A percentile compares a stretch with the other conserved stretches of the same genome.
Evolutionary conservation across 495 filamentous ascomycete genomes (phyloP).

Genomic region (Aspergillus campestris): DNA sequence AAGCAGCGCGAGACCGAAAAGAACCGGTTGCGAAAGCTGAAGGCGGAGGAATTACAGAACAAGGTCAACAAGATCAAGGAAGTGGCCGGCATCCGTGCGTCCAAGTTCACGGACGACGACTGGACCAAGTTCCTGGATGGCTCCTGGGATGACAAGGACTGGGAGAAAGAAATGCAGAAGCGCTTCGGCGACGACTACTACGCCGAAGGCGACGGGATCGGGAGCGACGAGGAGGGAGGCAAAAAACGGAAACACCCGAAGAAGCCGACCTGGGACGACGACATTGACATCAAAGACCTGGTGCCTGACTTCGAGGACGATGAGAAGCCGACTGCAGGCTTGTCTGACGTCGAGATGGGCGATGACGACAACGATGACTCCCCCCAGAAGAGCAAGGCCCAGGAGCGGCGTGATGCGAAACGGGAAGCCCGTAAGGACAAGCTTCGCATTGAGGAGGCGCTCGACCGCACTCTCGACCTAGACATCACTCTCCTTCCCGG

Average conservation of each 20-base stretch:
- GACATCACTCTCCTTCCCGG: conserved; percentile 51
- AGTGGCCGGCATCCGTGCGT: conserved; percentile 64
- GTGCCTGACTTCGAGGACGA: conserved; percentile 71
- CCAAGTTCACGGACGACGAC: conserved; percentile 61
- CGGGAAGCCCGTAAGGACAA: conserved; percentile 67
- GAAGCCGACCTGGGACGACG: conserved; percentile 94
- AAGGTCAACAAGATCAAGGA: conserved; percentile 78
- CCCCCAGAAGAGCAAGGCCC: conserved; percentile 55
- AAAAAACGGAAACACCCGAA: conserved; percentile 55
- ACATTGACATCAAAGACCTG: conserved; percentile 92
- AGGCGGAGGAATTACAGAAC: conserved; percentile 77
- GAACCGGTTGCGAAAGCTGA: conserved; percentile 73
- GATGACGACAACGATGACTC: conserved; percentile 38
- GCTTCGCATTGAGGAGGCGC: conserved; percentile 74
- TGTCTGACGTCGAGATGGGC: conserved; percentile 45
- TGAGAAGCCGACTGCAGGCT: conserved; percentile 43
- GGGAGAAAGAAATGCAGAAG: conserved; percentile 82
- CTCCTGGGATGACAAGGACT: conserved; percentile 74
- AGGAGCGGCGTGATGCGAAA: conserved; percentile 63
- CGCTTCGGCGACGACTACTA: conserved; percentile 88
- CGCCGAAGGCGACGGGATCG: conserved; percentile 45
- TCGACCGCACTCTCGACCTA: conserved; percentile 73
- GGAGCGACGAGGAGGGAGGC: conserved; percentile 33
- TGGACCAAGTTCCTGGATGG: conserved; percentile 77
- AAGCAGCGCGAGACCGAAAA: conserved; percentile 68